These are phyloP conservation scores for Diaporthe citriasiana DNA, from an alignment of 2,329 filamentous ascomycete genomes.

Conservation along the genomic window DNA sequence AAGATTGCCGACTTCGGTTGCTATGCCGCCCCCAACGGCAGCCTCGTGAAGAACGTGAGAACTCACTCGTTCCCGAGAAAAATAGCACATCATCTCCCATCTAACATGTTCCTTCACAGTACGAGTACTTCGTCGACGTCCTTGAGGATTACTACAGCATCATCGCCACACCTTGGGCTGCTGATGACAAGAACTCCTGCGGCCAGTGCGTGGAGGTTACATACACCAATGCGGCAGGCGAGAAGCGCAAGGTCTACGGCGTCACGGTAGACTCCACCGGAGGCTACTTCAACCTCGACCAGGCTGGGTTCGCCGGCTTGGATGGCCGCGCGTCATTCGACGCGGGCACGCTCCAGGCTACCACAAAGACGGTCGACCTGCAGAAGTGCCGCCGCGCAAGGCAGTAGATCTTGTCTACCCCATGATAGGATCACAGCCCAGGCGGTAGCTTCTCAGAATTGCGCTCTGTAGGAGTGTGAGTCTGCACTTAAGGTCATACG, in stretches of 20 bases:
- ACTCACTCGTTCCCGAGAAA: not conserved
- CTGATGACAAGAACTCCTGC: slow-evolving; percentile 24
- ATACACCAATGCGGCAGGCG: slow-evolving; percentile 8
- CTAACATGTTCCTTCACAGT: not conserved
- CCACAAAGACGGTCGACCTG: slow-evolving; percentile 5
- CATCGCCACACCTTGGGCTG: slow-evolving; percentile 34
- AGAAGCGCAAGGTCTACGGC: slow-evolving; percentile 29
- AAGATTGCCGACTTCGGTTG: slow-evolving; percentile 35
- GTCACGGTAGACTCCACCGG: slow-evolving; percentile 31
- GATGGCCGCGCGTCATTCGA: slow-evolving; percentile 6
- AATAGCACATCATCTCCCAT: not conserved
- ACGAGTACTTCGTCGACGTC: slow-evolving; percentile 36
- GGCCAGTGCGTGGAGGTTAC: slow-evolving; percentile 34
- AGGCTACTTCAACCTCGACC: slow-evolving; percentile 32
- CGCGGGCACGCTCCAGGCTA: slow-evolving; percentile 29
- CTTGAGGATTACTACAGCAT: slow-evolving; percentile 27
- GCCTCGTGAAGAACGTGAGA: slow-evolving; percentile 16
- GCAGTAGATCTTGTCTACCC: not conserved
- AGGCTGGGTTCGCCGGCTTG: slow-evolving; percentile 33
- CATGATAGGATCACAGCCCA: not conserved
- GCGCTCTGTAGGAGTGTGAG: too few relatives aligned
- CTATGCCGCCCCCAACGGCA: slow-evolving; percentile 5
- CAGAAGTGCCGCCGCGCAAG: slow-evolving; percentile 20
- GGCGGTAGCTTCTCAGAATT: too few relatives aligned
- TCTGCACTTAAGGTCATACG: not conserved